A percentile compares a stretch with the other conserved stretches of the same genome.
phyloP scores from a whole-genome alignment of 176 grass and related monocot genomes.

The Guadua angustifolia region DNA sequence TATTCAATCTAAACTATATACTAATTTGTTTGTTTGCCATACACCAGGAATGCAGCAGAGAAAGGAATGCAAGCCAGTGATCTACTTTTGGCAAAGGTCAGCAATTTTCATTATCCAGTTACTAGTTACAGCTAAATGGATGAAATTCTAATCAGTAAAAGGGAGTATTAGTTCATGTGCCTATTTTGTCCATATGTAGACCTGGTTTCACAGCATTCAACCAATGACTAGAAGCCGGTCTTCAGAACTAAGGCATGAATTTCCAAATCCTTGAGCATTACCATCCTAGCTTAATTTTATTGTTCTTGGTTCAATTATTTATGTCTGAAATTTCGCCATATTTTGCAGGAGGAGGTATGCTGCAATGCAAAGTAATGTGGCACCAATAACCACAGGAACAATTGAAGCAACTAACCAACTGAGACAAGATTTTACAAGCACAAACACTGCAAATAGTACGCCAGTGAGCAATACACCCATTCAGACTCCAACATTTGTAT shows the following conservation, averaged over 20 bases:
- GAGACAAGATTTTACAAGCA: slow-evolving; percentile 49
- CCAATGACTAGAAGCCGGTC: slow-evolving; percentile 85
- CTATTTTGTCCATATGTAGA: slow-evolving; percentile 41
- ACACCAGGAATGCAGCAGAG: slow-evolving; percentile 69
- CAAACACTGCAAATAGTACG: slow-evolving; percentile 30
- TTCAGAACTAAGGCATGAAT: slow-evolving; percentile 72
- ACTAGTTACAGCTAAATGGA: background rate
- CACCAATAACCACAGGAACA: slow-evolving; percentile 52
- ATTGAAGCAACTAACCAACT: slow-evolving; percentile 41
- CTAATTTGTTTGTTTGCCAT: slow-evolving; percentile 32
- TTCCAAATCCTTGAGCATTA: slow-evolving; percentile 13
- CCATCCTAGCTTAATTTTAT: background rate
- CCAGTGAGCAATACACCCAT: slow-evolving; percentile 42
- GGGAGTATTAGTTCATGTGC: background rate
- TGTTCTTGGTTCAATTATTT: slow-evolving; percentile 21
- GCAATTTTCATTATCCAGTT: slow-evolving; percentile 10
- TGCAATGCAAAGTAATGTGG: slow-evolving; percentile 60
- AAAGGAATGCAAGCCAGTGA: slow-evolving; percentile 69
- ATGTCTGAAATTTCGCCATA: slow-evolving; percentile 9
- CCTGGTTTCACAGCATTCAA: slow-evolving; percentile 77
- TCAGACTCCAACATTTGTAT: slow-evolving; percentile 62
- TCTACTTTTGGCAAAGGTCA: slow-evolving; percentile 67
- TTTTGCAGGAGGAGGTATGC: slow-evolving; percentile 68
- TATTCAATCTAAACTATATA: slow-evolving; percentile 11
- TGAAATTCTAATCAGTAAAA: slow-evolving; percentile 13